Evolutionary conservation across 257 asterid genomes (phyloP), one percentile per base, ranked within the genome.

Genomic region (Lycium barbarum): DNA sequence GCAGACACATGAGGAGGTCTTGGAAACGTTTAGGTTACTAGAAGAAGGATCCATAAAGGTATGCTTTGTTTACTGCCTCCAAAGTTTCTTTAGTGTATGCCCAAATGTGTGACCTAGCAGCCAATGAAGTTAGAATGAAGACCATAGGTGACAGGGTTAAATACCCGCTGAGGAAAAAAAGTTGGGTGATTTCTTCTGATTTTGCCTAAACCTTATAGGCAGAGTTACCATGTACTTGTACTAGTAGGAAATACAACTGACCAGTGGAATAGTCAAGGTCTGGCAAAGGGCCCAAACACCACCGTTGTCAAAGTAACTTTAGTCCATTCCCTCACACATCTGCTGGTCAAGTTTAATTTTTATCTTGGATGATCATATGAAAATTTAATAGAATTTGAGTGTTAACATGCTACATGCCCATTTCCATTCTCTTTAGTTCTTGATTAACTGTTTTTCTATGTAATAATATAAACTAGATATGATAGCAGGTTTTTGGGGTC

Each of bases 11-110:
- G 98, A 93, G 84, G 98, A 95, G 95, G 91, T 91, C 78, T 91
- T 92, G 3, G 92, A 90, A 90, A 95, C 96, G n/a, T 91, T 93
- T 26, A 85, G 88, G 84, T 86, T 84, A 83, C 92, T 96, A 81
- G 93, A 92, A 89, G 97, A 93, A 88, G 96, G 97, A 84, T 91
- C 88, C 68, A 84, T 96, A 80, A 96, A 96, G 98, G 99, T 92
- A 86, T 43, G 78, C 36, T 33, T 83, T 83, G 22, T 3, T 58
- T 78, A 53, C 82, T 53, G 8, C 65, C 47, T 78, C 65, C 47
- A 22, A 78, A 14, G 15, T 78, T 78, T 63, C 8, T 51, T 22
- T 53, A 8, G n/a, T 2, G 26, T 78, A 53, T 5, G 11, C 65
- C 47, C 82, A 78, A 51, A 78, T 76, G 62, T 78, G 47, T 53